A percentile compares a stretch with the other conserved stretches of the same genome.
phyloP scores from a whole-genome alignment of 2,329 filamentous ascomycete species.

The Verticillium albo-atrum region DNA sequence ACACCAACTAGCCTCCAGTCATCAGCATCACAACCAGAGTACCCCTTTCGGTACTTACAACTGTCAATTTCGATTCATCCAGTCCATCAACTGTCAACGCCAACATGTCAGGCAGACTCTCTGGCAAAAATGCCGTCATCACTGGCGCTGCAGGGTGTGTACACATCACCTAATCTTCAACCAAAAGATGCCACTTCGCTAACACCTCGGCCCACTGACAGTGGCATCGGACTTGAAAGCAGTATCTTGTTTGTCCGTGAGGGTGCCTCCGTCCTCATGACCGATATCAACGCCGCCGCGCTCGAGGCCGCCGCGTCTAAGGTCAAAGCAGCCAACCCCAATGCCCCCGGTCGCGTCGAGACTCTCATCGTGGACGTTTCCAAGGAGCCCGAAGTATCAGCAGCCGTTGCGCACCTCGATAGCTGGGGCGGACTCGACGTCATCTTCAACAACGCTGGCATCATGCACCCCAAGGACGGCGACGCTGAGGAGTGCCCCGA shows the following conservation, averaged over 20 bases:
- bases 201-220: conserved; percentile 19
- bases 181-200: not conserved
- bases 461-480: conserved; percentile 66
- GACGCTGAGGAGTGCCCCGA: conserved; percentile 66
- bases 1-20: too few relatives aligned
- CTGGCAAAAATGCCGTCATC: conserved; percentile 43
- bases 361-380: conserved; percentile 59
- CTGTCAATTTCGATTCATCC: too few relatives aligned
- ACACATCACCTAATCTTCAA: conserved; percentile 5
- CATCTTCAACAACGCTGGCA: conserved; percentile 78
- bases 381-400: conserved; percentile 60
- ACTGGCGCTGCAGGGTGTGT: conserved; percentile 66
- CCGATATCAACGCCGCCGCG: conserved; percentile 62
- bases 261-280: conserved; percentile 66
- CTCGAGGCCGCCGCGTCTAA: conserved; percentile 58
- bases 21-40: too few relatives aligned
- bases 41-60: too few relatives aligned
- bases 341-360: conserved; percentile 43
- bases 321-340: conserved; percentile 23
- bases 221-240: conserved; percentile 72
- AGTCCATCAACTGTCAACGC: not conserved
- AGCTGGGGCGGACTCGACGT: conserved; percentile 68
- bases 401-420: conserved; percentile 58
- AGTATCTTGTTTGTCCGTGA: conserved; percentile 68
- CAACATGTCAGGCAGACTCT: not conserved